These are phyloP conservation scores for Arachis stenosperma DNA, from an alignment of 306 rosid genomes.

Conservation along the genomic window DNA sequence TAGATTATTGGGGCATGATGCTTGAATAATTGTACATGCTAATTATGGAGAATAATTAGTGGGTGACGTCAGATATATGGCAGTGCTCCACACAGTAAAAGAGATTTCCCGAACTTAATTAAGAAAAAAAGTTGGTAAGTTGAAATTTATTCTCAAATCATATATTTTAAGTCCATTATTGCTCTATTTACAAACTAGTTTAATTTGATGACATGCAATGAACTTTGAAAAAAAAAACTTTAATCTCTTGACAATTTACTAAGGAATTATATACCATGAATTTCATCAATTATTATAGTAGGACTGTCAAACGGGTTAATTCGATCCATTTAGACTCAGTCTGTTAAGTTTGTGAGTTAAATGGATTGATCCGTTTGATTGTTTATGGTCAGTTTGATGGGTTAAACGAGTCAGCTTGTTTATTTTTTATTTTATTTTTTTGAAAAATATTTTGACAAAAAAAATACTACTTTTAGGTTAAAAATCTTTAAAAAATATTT, in stretches of 20 bases:
- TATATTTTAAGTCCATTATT: neutral
- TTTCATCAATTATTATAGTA: neutral
- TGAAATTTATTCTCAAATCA: slow-evolving; percentile 16
- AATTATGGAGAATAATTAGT: slow-evolving; percentile 18
- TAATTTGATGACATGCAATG: slow-evolving; percentile 17
- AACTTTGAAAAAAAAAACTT: neutral
- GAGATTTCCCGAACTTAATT: neutral
- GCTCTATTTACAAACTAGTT: neutral
- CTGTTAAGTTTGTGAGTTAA: too few relatives aligned
- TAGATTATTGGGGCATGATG: slow-evolving; percentile 17
- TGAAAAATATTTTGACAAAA: too few relatives aligned
- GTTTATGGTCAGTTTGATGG: too few relatives aligned
- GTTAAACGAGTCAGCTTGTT: too few relatives aligned
- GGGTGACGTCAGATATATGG: neutral
- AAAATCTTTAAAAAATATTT: too few relatives aligned
- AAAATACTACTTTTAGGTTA: too few relatives aligned
- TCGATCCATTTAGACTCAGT: too few relatives aligned
- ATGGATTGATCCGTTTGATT: too few relatives aligned
- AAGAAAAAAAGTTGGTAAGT: neutral
- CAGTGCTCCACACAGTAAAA: slow-evolving; percentile 17
- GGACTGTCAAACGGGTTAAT: too few relatives aligned
- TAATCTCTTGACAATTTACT: neutral
- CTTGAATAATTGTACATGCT: neutral
- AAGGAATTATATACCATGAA: neutral
- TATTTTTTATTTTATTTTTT: too few relatives aligned